Percentiles rank a stretch among this genome's conserved stretches.
Evolutionary conservation across 1,139 yeast genomes (phyloP).

Genomic region (Nakaseomyces sp.): DNA sequence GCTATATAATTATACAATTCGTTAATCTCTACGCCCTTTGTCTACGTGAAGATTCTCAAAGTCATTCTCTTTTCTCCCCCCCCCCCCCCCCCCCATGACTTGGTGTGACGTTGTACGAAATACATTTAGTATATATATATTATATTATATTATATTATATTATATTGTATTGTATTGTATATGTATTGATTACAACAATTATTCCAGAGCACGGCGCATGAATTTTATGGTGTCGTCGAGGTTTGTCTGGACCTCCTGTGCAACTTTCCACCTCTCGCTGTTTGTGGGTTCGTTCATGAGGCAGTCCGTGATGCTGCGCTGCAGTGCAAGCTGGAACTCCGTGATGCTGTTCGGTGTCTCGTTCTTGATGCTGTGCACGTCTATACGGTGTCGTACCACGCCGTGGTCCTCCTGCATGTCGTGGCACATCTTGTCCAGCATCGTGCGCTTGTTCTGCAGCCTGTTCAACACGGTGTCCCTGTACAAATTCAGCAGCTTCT

Average conservation of each 20-base stretch:
- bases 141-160: no score
- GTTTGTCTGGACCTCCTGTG: conserved; percentile 26
- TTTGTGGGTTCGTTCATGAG: conserved; percentile 22
- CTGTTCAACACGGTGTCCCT: conserved; percentile 30
- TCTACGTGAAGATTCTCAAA: no score
- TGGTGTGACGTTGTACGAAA: no score
- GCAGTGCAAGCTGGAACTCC: conserved; percentile 27
- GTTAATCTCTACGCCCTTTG: no score
- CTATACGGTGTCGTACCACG: conserved; percentile 18
- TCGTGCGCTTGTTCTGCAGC: conserved; percentile 21
- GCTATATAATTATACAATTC: no score
- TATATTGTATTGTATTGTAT: not conserved
- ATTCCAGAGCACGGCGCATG: conserved; percentile 30
- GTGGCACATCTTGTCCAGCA: conserved; percentile 20
- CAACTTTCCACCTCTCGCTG: conserved; percentile 20
- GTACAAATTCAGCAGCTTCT: conserved; percentile 25
- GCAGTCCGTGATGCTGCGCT: conserved; percentile 26
- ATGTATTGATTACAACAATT: not conserved
- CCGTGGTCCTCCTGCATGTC: conserved; percentile 8
- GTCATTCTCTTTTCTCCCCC: no score
- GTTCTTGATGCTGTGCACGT: conserved; percentile 21
- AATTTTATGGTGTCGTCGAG: conserved; percentile 30
- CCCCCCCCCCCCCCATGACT: no score
- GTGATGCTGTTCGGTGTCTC: conserved; percentile 27
- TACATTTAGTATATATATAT: no score